A percentile compares a stretch with the other conserved stretches of the same genome.
phyloP scores from a whole-genome alignment of 257 asterid genomes.

The Gentiana macrophylla region DNA sequence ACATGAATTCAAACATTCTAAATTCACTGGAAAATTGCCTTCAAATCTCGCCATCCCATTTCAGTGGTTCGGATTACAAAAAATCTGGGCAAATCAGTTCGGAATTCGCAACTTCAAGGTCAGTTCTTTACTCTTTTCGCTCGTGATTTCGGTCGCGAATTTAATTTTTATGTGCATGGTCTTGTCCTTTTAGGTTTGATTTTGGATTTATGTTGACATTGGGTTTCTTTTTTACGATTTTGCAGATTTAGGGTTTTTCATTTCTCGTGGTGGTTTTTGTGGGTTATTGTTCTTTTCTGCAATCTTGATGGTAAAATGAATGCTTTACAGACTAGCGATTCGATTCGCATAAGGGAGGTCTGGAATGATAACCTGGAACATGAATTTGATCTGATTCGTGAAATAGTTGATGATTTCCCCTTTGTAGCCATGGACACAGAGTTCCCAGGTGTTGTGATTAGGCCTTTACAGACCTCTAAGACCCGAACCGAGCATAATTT shows the following conservation, averaged over 20 bases:
- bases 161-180: background rate
- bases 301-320: constrained; percentile 16
- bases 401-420: constrained; percentile 26
- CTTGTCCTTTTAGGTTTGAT: constrained; percentile 1
- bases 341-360: constrained; percentile 26
- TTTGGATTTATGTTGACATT: constrained; percentile 1
- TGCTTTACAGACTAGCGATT: constrained; percentile 11
- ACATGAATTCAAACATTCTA: too few species aligned
- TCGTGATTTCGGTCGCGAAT: background rate
- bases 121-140: background rate
- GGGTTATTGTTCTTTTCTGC: background rate
- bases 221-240: background rate
- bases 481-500: constrained; percentile 10
- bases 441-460: constrained; percentile 26
- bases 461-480: constrained; percentile 19
- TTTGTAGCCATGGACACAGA: constrained; percentile 28
- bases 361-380: constrained; percentile 30
- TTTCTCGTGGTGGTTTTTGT: constrained; percentile 11
- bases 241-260: constrained; percentile 23
- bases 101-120: constrained; percentile 13
- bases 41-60: too few species aligned
- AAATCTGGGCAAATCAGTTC: too few species aligned
- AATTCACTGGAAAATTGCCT: too few species aligned
- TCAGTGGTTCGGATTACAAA: too few species aligned
- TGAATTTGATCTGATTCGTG: constrained; percentile 24